Evolutionary conservation across 106 monocot species (phyloP), one percentile per base, ranked within the genome.

Genomic region (Dendrobium nobile): DNA sequence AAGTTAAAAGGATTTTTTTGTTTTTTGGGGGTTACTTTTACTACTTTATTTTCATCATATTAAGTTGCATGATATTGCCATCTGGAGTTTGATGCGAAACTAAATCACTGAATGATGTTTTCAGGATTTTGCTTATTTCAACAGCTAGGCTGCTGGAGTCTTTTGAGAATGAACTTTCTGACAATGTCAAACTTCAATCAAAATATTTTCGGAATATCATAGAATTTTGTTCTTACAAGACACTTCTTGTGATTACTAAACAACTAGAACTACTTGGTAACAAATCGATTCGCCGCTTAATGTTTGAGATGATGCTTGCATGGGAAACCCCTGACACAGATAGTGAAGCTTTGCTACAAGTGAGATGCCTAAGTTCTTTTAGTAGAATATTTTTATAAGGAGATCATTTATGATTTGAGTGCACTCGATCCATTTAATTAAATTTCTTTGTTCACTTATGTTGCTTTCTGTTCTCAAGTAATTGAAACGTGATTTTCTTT

Each of bases 261-360:
- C 22, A 77, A 77, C 82, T 83, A 19, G 84, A 88, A 80, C 80
- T 89, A 76, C 83, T 96, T 70, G 81, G 80, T 55, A 87, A 96
- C 68, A 96, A 92, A 84, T 86, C 86, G 64, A 87, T 96, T 81
- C 80, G 88, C 27, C 78, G 78, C 27, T 84, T 94, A 74, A 92
- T 90, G 55, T 96, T 73, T 85, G 96, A 96, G 72, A 96, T 96
- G 94, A 93, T 94, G 96, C 91, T 96, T 80, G 96, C 96, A 22
- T 96, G 96, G 96, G 92, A 93, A 83, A 78, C 84, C 45, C 92
- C 96, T 79, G 88, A 86, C 65, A 20, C 79, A 68, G 82, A 82
- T 72, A 82, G 37, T 81, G 87, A 92, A 78, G 83, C 83, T 75
- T 79, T 40, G 72, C 56, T 61, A 37, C 89, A 89, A 54, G 96